Evolutionary conservation across 1,284 basidiomycete genomes (phyloP).

Genomic region (Vanrija pseudolonga): DNA sequence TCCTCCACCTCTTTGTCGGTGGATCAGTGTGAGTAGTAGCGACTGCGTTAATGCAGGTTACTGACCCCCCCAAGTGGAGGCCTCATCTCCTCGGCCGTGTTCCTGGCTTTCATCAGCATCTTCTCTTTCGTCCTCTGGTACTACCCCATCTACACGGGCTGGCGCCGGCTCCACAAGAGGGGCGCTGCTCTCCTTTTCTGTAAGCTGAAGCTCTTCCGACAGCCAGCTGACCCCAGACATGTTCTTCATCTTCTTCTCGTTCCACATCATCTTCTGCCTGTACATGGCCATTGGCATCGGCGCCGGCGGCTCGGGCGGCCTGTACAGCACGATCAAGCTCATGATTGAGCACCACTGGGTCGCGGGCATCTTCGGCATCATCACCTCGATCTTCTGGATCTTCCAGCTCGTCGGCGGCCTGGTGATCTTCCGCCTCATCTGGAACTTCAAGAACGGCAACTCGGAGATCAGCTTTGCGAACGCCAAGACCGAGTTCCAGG

Average conservation of each 20-base stretch:
- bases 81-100: slow-evolving; percentile 47
- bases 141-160: slow-evolving; percentile 91
- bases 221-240: slow-evolving; percentile 59
- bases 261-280: slow-evolving; percentile 83
- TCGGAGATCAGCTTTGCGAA: slow-evolving; percentile 39
- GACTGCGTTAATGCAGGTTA: too few species aligned
- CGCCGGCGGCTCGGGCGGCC: slow-evolving; percentile 86
- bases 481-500: slow-evolving; percentile 20
- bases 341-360: slow-evolving; percentile 59
- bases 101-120: slow-evolving; percentile 73
- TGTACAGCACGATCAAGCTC: slow-evolving; percentile 84
- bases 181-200: slow-evolving; percentile 51
- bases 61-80: not conserved
- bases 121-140: slow-evolving; percentile 90
- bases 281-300: slow-evolving; percentile 74
- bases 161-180: slow-evolving; percentile 72
- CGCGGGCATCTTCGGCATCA: slow-evolving; percentile 70
- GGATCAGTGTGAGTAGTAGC: not conserved
- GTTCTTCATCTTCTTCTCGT: slow-evolving; percentile 92
- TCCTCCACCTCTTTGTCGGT: slow-evolving; percentile 77
- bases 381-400: slow-evolving; percentile 83
- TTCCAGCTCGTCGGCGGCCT: slow-evolving; percentile 60
- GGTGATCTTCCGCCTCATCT: slow-evolving; percentile 46
- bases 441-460: slow-evolving; percentile 50
- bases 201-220: slow-evolving; percentile 34